Evolutionary conservation across 1,139 yeast species (phyloP).

Genomic region (Geotrichum cucujoidarum): DNA sequence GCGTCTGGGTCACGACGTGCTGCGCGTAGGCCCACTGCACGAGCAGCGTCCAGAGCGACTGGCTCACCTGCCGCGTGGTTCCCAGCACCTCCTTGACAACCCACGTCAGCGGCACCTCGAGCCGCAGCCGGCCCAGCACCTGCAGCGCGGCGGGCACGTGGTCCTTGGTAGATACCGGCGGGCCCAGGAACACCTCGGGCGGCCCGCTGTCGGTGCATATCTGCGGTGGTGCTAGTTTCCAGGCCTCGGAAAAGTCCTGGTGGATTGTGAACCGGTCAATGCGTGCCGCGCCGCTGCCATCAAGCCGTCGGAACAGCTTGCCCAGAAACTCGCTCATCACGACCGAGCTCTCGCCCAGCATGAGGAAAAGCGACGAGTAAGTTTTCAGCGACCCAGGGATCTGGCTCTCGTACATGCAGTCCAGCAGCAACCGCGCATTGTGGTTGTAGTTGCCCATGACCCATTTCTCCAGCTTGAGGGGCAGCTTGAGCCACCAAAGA

Average conservation of each 20-base stretch:
- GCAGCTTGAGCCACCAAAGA: conserved; percentile 11
- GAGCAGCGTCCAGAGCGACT: neutral
- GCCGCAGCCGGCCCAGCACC: conserved; percentile 1
- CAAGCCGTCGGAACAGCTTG: neutral
- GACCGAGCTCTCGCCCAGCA: conserved; percentile 2
- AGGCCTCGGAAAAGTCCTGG: conserved; percentile 5
- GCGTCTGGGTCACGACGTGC: neutral
- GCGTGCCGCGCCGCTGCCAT: neutral
- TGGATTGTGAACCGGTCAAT: conserved; percentile 6
- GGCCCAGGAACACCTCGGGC: neutral
- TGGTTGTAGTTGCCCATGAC: conserved; percentile 1
- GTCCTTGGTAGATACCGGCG: neutral
- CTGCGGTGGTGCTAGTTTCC: neutral
- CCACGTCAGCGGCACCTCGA: conserved; percentile 4
- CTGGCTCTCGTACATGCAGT: neutral
- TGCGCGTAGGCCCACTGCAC: conserved; percentile 7
- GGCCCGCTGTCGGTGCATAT: neutral
- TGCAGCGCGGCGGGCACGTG: neutral
- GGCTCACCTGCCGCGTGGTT: neutral
- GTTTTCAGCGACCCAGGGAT: neutral
- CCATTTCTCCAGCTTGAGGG: conserved; percentile 5
- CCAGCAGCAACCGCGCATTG: conserved; percentile 1
- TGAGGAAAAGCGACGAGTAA: conserved; percentile 1
- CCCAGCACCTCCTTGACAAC: conserved; percentile 7
- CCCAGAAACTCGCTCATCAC: conserved; percentile 3